Evolutionary conservation across 2,329 filamentous ascomycete species (phyloP).

Genomic region (Penicillium sumatraense): DNA sequence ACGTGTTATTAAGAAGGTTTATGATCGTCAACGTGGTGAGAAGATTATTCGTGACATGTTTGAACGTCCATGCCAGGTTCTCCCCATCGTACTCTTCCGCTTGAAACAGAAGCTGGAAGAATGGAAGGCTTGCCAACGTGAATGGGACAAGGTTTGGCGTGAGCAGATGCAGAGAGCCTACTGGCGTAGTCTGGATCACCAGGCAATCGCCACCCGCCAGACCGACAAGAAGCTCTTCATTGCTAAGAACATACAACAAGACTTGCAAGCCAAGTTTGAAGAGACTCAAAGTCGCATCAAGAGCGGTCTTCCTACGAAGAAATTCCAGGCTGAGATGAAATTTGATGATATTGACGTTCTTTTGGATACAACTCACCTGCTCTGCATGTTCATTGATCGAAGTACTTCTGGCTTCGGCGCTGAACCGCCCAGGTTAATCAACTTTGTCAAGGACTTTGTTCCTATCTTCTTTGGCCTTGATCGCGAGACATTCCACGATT

Average conservation of each 20-base stretch:
- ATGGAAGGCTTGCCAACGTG: constrained; percentile 94
- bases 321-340: constrained; percentile 75
- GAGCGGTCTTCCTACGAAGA: constrained; percentile 63
- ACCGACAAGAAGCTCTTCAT: constrained; percentile 91
- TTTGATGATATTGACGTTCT: constrained; percentile 75
- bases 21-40: constrained; percentile 80
- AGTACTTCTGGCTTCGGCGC: constrained; percentile 55
- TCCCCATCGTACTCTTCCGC: constrained; percentile 84
- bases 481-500: constrained; percentile 69
- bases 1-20: constrained; percentile 96
- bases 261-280: constrained; percentile 91
- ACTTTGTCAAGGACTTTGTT: constrained; percentile 78
- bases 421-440: constrained; percentile 74
- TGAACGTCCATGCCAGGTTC: constrained; percentile 78
- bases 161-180: constrained; percentile 94
- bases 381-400: constrained; percentile 53
- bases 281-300: constrained; percentile 78
- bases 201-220: constrained; percentile 86
- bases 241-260: constrained; percentile 84
- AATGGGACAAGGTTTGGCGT: constrained; percentile 99
- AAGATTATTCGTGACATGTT: constrained; percentile 90
- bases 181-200: constrained; percentile 94
- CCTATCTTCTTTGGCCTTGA: constrained; percentile 77
- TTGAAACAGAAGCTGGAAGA: constrained; percentile 97
- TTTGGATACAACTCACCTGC: constrained; percentile 53